Evolutionary conservation across 768 basidiomycete genomes (phyloP).

Genomic region (Cantharellus cinnabarinus): DNA sequence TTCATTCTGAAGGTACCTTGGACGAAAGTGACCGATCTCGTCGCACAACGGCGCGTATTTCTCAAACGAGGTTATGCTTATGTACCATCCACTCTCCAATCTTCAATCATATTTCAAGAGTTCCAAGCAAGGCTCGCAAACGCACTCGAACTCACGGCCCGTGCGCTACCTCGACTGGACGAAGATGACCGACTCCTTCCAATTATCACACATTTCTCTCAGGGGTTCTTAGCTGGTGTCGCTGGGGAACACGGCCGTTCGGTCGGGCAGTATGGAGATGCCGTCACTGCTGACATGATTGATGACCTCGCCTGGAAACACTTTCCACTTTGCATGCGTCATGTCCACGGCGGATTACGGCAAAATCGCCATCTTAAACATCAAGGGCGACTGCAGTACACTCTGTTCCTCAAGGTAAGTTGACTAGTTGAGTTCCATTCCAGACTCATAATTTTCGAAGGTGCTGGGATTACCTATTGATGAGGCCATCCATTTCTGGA

Average conservation of each 20-base stretch:
- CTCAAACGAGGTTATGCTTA: conserved; percentile 73
- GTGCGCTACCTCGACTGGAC: conserved; percentile 73
- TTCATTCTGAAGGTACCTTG: conserved; percentile 54
- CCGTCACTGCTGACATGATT: conserved; percentile 85
- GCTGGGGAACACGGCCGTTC: conserved; percentile 45
- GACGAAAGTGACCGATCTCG: conserved; percentile 85
- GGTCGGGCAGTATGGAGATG: conserved; percentile 32
- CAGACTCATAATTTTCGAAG: conserved; percentile 21
- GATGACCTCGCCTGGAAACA: conserved; percentile 70
- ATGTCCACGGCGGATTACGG: conserved; percentile 58
- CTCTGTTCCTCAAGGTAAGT: conserved; percentile 79
- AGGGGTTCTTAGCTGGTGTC: conserved; percentile 83
- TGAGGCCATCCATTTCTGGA: conserved; percentile 86
- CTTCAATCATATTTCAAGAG: conserved; percentile 73
- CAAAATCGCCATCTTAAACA: conserved; percentile 79
- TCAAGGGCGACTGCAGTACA: conserved; percentile 76
- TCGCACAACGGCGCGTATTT: conserved; percentile 61
- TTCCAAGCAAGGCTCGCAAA: conserved; percentile 53
- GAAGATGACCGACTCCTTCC: conserved; percentile 85
- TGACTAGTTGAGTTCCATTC: neutral
- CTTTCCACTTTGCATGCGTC: conserved; percentile 92
- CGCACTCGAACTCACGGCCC: conserved; percentile 71
- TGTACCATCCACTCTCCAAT: conserved; percentile 54
- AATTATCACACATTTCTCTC: conserved; percentile 75
- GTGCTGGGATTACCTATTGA: conserved; percentile 84